Evolutionary conservation across 2,329 filamentous ascomycete species (phyloP), one percentile per base, ranked within the genome.

Genomic region (Nakataea oryzae): DNA sequence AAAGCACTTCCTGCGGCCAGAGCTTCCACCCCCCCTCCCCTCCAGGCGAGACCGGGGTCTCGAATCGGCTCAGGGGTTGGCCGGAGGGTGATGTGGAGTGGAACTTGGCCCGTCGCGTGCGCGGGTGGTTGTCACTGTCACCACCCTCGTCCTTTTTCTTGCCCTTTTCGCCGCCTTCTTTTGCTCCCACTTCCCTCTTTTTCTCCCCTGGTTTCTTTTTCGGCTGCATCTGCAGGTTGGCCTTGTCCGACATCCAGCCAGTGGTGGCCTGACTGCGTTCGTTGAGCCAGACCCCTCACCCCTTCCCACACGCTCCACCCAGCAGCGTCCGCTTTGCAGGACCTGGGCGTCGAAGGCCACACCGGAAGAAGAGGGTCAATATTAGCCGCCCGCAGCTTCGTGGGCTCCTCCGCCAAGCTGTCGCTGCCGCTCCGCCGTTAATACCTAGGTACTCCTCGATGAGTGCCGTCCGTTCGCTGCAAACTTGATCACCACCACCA

Each of bases 401-500:
- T 50, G 41, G 41, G 21, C 41, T 9, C 7, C 34, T 7, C 32
- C 27, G 24, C 58, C 34, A 58, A 58, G 13, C 58, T 27, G 32
- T 47, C 34, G n/a, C 32, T 28, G 56, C 58, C 34, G 58, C 26
- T 28, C 34, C 14, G n/a, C 13, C 24, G 58, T 26, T 41, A 50
- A 34, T 30, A 27, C 47, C 57, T 56, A 54, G 63, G 59, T 54
- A 50, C 59, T 61, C 59, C 54, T 56, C 30, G 41, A 60, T 28
- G 61, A 62, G 57, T 28, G 57, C 61, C 32, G 57, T 62, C 61
- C 61, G 50, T 56, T 62, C 61, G 61, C 61, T 62, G 57, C 32
- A n/a, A 50, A 50, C 41, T 50, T 50, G 41, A 50, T n/a, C n/a
- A n/a, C n/a, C 41, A 9, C 24, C 17, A 50, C 41, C 17, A 50